Evolutionary conservation across 306 rosid species (phyloP).

Genomic region (Vigna unguiculata): DNA sequence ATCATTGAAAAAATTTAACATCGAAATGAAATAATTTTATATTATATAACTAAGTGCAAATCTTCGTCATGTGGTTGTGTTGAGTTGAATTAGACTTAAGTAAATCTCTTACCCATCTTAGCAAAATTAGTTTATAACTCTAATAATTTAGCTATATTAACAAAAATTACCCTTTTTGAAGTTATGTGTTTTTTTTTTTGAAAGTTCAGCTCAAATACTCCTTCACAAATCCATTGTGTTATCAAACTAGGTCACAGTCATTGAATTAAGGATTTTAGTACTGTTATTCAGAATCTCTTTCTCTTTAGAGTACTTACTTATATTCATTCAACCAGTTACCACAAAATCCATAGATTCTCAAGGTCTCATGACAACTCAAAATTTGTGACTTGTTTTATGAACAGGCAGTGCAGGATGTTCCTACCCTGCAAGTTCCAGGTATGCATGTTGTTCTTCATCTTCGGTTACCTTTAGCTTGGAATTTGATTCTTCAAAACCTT

Average conservation of each 20-base stretch:
- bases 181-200: neutral
- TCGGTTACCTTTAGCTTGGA: neutral
- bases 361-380: neutral
- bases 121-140: too few relatives aligned
- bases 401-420: slow-evolving; percentile 67
- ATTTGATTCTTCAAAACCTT: neutral
- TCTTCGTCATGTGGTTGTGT: too few relatives aligned
- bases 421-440: slow-evolving; percentile 78
- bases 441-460: slow-evolving; percentile 14
- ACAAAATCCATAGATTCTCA: neutral
- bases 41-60: too few relatives aligned
- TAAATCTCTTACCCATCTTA: too few relatives aligned
- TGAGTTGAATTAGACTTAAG: too few relatives aligned
- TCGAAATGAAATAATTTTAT: too few relatives aligned
- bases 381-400: slow-evolving; percentile 5
- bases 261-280: neutral
- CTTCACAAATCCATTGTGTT: neutral
- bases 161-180: too few relatives aligned
- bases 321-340: neutral
- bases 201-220: neutral
- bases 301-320: neutral
- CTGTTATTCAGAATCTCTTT: neutral
- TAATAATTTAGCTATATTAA: too few relatives aligned
- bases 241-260: neutral
- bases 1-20: too few relatives aligned